A percentile compares a stretch with the other conserved stretches of the same genome.
Conservation (phyloP, 306 rosid genomes). For the peach (Prunus persica) region Prunus_persica_NCBIv2 NC_034009.1:25550501-25551000, state of each 20-base stretch:
- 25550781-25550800: constrained; percentile 9
- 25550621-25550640: neutral
- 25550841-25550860: neutral
- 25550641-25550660: neutral
- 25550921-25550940: neutral
- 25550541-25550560: constrained; percentile 52
- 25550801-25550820: constrained; percentile 1
- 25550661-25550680: neutral
- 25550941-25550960: neutral
- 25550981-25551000: constrained; percentile 4
- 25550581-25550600: constrained; percentile 45
- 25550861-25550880: neutral
- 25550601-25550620: constrained; percentile 7
- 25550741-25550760: constrained; percentile 23
- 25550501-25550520: constrained; percentile 68
- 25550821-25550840: neutral
- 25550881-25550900: neutral
- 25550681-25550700: constrained; percentile 50
- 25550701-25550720: constrained; percentile 36
- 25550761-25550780: constrained; percentile 25
- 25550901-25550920: neutral
- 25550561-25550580: constrained; percentile 48
- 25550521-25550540: constrained; percentile 49
- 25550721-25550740: constrained; percentile 31
- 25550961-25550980: neutral